These are phyloP conservation scores for Trametes cinnabarina DNA, from an alignment of 768 basidiomycete genomes.

Conservation along the genomic window DNA sequence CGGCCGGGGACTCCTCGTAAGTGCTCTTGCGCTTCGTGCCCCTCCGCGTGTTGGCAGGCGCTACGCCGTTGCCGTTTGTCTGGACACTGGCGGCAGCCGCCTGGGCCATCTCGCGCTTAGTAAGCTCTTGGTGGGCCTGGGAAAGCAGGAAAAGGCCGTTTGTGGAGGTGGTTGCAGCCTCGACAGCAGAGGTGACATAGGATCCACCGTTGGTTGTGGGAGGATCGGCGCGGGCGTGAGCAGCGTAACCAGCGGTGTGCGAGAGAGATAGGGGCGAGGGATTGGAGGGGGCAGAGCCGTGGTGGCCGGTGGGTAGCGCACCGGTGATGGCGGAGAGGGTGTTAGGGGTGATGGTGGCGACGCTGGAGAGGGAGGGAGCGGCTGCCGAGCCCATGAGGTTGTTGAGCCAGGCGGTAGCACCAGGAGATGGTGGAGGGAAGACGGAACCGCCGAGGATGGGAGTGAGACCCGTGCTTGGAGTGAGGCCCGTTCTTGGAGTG, in stretches of 20 bases:
- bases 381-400: conserved; percentile 69
- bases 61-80: conserved; percentile 14
- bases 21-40: conserved; percentile 73
- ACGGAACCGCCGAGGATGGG: conserved; percentile 52
- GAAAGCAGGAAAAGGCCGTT: conserved; percentile 92
- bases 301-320: conserved; percentile 60
- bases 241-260: conserved; percentile 22
- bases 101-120: conserved; percentile 88
- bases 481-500: conserved; percentile 82
- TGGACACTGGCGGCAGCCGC: conserved; percentile 30
- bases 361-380: conserved; percentile 24
- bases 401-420: conserved; percentile 88
- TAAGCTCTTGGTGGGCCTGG: conserved; percentile 95
- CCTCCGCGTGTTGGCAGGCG: conserved; percentile 42
- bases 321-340: conserved; percentile 78
- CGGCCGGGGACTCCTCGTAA: conserved; percentile 33
- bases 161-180: conserved; percentile 69
- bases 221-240: conserved; percentile 9
- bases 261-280: conserved; percentile 38
- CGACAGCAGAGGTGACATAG: conserved; percentile 45
- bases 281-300: conserved; percentile 60
- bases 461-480: conserved; percentile 81
- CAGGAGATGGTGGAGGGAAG: conserved; percentile 83
- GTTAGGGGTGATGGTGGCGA: conserved; percentile 57
- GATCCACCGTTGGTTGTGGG: conserved; percentile 4